Percentiles rank a stretch among this genome's conserved stretches.
Evolutionary conservation across 208 protist genomes (phyloP).

Genomic region (Porcisia deanei): DNA sequence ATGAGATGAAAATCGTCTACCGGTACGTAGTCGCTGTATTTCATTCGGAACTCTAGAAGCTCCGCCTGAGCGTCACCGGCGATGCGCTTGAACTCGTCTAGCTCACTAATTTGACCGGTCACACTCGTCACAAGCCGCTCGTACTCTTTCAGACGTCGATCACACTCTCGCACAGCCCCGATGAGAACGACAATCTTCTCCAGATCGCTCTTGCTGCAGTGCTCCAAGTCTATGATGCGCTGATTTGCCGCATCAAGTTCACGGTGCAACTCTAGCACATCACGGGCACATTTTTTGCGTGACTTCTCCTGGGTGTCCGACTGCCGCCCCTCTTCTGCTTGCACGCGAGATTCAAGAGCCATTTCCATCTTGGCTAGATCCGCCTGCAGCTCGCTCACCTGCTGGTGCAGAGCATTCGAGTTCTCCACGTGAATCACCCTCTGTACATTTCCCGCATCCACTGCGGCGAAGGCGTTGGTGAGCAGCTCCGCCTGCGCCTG

Average conservation of each 20-base stretch:
- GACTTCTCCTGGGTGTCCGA: conserved; percentile 1
- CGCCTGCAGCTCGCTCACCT: conserved; percentile 35
- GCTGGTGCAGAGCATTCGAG: conserved; percentile 30
- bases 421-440: conserved; percentile 28
- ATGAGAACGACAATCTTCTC: conserved; percentile 84
- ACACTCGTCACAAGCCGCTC: conserved; percentile 49
- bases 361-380: conserved; percentile 42
- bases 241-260: conserved; percentile 40
- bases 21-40: conserved; percentile 71
- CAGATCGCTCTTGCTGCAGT: conserved; percentile 56
- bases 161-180: conserved; percentile 72
- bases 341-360: conserved; percentile 32
- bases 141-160: conserved; percentile 65
- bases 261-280: conserved; percentile 34
- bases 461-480: conserved; percentile 40
- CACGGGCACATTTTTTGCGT: conserved; percentile 4
- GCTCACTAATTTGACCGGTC: conserved; percentile 58
- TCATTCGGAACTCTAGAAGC: conserved; percentile 65
- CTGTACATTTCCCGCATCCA: conserved; percentile 19
- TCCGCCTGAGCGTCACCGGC: conserved; percentile 77
- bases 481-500: conserved; percentile 74
- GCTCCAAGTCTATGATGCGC: conserved; percentile 51
- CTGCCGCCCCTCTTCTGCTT: conserved; percentile 18
- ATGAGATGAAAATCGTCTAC: conserved; percentile 65
- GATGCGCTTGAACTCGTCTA: conserved; percentile 79